These are phyloP conservation scores for Pseudonitzschia multistriata DNA, from an alignment of 108 stramenopile species.

Conservation along the genomic window DNA sequence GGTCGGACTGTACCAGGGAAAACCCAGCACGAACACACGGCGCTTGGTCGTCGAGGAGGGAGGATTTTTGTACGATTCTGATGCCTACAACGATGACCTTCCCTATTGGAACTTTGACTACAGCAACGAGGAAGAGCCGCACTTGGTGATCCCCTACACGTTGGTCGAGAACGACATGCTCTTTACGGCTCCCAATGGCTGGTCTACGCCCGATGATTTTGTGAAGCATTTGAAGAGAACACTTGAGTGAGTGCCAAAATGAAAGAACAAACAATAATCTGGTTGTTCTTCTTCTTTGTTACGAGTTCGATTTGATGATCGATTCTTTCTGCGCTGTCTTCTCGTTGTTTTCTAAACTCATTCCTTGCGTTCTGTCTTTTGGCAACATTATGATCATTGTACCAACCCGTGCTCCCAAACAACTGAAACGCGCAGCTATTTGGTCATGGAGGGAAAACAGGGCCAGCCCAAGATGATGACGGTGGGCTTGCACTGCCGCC, in stretches of 20 bases:
- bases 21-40: slow-evolving; percentile 80
- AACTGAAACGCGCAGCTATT: slow-evolving; percentile 30
- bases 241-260: slow-evolving; percentile 41
- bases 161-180: slow-evolving; percentile 94
- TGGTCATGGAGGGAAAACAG: slow-evolving; percentile 80
- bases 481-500: slow-evolving; percentile 89
- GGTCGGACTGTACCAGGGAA: slow-evolving; percentile 93
- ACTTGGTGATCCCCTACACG: slow-evolving; percentile 92
- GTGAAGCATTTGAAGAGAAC: slow-evolving; percentile 76
- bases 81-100: slow-evolving; percentile 91
- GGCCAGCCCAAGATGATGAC: slow-evolving; percentile 93
- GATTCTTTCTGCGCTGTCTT: background rate
- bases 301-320: too few species aligned
- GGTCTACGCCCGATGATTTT: slow-evolving; percentile 80
- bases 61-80: slow-evolving; percentile 91
- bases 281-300: background rate
- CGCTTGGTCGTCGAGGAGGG: slow-evolving; percentile 86
- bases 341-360: background rate
- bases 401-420: background rate
- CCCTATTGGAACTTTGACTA: slow-evolving; percentile 89
- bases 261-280: background rate
- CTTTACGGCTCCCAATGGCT: slow-evolving; percentile 84
- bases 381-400: background rate
- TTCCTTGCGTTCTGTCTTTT: background rate
- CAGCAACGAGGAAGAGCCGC: slow-evolving; percentile 54